Evolutionary conservation across 495 filamentous ascomycete species (phyloP).

Genomic region (Aspergillus mulundensis): DNA sequence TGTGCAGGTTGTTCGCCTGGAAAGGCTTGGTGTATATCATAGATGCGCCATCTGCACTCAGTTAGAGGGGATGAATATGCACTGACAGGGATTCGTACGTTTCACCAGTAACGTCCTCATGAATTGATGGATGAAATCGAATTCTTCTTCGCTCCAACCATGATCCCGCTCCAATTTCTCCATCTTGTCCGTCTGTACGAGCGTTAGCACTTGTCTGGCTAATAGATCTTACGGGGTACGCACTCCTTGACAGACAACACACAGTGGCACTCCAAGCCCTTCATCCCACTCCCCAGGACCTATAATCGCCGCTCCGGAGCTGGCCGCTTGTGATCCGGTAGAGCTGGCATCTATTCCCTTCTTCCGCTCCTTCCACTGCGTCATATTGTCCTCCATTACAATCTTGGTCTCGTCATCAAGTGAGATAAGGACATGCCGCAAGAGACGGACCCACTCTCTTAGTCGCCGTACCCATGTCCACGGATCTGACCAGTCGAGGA

Average conservation of each 20-base stretch:
- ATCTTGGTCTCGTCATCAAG: conserved; percentile 74
- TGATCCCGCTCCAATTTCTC: conserved; percentile 81
- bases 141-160: conserved; percentile 89
- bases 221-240: conserved; percentile 19
- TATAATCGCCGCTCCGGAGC: conserved; percentile 51
- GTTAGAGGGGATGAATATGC: conserved; percentile 19
- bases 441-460: conserved; percentile 78
- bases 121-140: conserved; percentile 87
- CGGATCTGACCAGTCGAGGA: conserved; percentile 89
- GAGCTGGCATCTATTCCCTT: conserved; percentile 38
- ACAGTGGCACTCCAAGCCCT: conserved; percentile 80
- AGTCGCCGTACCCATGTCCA: conserved; percentile 90
- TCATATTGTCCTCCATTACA: conserved; percentile 80
- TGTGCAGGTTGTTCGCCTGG: conserved; percentile 71
- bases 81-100: conserved; percentile 50
- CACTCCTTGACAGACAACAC: conserved; percentile 92
- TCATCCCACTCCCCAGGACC: conserved; percentile 96
- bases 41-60: conserved; percentile 70
- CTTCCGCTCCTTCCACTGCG: conserved; percentile 50
- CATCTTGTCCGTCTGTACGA: conserved; percentile 74
- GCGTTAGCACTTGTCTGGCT: conserved; percentile 22
- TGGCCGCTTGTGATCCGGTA: conserved; percentile 43
- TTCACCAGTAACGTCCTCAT: conserved; percentile 80
- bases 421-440: conserved; percentile 69
- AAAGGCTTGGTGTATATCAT: conserved; percentile 87